Evolutionary conservation across 2,329 filamentous ascomycete genomes (phyloP).

Genomic region (Hypoxylon sp.): DNA sequence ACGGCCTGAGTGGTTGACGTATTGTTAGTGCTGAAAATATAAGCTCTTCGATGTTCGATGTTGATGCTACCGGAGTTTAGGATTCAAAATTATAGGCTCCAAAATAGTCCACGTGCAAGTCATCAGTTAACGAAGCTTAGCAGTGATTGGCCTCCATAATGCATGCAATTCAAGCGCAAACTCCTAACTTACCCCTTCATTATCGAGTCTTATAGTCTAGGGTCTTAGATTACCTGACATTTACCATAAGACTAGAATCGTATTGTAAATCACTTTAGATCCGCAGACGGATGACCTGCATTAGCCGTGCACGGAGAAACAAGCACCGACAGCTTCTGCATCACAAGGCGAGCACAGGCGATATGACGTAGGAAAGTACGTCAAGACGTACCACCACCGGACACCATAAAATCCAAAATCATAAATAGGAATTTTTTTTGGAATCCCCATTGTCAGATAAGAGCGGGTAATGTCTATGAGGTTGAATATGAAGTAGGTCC

Average conservation of each 20-base stretch:
- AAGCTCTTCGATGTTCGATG: slow-evolving; percentile 6
- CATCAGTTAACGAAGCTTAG: slow-evolving; percentile 11
- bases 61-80: neutral
- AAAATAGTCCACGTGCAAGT: slow-evolving; percentile 25
- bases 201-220: slow-evolving; percentile 4
- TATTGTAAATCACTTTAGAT: slow-evolving; percentile 29
- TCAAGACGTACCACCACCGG: slow-evolving; percentile 37
- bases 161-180: slow-evolving; percentile 19
- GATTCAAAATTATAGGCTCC: slow-evolving; percentile 3
- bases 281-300: slow-evolving; percentile 37
- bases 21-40: neutral
- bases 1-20: neutral
- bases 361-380: slow-evolving; percentile 46
- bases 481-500: slow-evolving; percentile 23
- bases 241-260: slow-evolving; percentile 22
- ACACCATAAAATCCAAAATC: slow-evolving; percentile 23
- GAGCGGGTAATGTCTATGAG: slow-evolving; percentile 15
- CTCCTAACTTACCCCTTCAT: slow-evolving; percentile 14
- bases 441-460: slow-evolving; percentile 17
- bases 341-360: slow-evolving; percentile 31
- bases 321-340: slow-evolving; percentile 31
- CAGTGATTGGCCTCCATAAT: slow-evolving; percentile 25
- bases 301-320: slow-evolving; percentile 30
- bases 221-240: slow-evolving; percentile 13
- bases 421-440: slow-evolving; percentile 13